Evolutionary conservation across 352 stramenopile species (phyloP).

Genomic region (Phytophthora idaei): DNA sequence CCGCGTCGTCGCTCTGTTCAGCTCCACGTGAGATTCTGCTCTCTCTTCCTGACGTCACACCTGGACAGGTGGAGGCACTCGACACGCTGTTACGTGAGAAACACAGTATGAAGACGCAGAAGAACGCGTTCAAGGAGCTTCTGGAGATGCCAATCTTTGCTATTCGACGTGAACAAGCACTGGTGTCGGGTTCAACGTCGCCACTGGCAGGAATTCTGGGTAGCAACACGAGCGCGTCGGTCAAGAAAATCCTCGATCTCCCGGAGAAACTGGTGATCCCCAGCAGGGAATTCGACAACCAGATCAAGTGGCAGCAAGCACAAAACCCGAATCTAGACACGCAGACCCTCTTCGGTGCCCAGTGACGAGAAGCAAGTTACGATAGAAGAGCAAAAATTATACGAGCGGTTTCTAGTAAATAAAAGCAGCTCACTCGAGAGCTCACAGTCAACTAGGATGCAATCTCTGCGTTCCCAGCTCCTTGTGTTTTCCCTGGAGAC

Average conservation of each 20-base stretch:
- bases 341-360: constrained; percentile 54
- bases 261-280: constrained; percentile 70
- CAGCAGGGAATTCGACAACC: constrained; percentile 54
- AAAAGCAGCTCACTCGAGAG: constrained; percentile 10
- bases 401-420: constrained; percentile 15
- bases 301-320: constrained; percentile 52
- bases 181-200: constrained; percentile 40
- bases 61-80: constrained; percentile 46
- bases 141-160: constrained; percentile 71
- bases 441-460: background rate
- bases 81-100: constrained; percentile 69
- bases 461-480: background rate
- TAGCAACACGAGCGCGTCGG: constrained; percentile 28
- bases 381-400: constrained; percentile 26
- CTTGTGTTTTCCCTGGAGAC: constrained; percentile 6
- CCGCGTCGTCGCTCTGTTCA: constrained; percentile 46
- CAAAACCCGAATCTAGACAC: constrained; percentile 56
- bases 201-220: constrained; percentile 36
- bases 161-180: constrained; percentile 43
- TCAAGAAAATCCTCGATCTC: constrained; percentile 68
- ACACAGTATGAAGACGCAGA: constrained; percentile 83
- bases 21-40: constrained; percentile 62
- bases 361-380: constrained; percentile 22
- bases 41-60: constrained; percentile 58
- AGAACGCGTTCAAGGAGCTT: constrained; percentile 84